These are phyloP conservation scores for Tolypocladium tropicale DNA, from an alignment of 2,329 filamentous ascomycete genomes.

Conservation along the genomic window DNA sequence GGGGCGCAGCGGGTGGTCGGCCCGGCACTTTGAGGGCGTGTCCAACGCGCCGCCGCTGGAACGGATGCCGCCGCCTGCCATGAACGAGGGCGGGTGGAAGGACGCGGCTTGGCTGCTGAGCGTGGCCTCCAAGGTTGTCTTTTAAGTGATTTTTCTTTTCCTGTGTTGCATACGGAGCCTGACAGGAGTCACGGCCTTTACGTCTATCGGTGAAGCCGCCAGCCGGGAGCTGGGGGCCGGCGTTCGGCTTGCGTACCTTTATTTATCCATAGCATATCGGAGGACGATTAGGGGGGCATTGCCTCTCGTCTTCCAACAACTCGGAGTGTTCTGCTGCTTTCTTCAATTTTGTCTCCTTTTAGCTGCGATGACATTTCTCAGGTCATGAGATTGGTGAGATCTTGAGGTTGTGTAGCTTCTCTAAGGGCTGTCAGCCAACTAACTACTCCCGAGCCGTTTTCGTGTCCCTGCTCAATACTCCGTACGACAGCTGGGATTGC, in stretches of 20 bases:
- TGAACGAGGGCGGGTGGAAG: conserved; percentile 51
- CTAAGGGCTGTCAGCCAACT: background rate
- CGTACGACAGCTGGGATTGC: too few species aligned
- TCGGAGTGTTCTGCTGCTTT: background rate
- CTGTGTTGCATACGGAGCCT: background rate
- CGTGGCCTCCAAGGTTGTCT: conserved; percentile 51
- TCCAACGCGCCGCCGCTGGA: conserved; percentile 31
- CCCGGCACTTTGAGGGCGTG: conserved; percentile 29
- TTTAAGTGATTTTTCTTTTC: too few species aligned
- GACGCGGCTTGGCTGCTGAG: conserved; percentile 59
- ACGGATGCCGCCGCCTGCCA: conserved; percentile 34
- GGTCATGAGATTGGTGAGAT: background rate
- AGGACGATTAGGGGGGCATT: background rate
- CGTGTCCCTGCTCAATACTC: too few species aligned
- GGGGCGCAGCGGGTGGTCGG: conserved; percentile 21
- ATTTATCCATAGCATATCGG: background rate
- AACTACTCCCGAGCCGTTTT: too few species aligned
- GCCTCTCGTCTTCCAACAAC: too few species aligned
- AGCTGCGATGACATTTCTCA: background rate
- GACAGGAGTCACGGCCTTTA: too few species aligned
- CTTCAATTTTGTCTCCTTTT: background rate
- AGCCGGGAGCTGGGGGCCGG: background rate
- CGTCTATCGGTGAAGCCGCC: background rate
- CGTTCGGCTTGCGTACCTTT: background rate
- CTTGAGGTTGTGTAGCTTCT: background rate